A percentile compares a stretch with the other conserved stretches of the same genome.
Conservation (phyloP, 176 grass and related monocot genomes). For the Tillandsia fasciculata region DNA sequence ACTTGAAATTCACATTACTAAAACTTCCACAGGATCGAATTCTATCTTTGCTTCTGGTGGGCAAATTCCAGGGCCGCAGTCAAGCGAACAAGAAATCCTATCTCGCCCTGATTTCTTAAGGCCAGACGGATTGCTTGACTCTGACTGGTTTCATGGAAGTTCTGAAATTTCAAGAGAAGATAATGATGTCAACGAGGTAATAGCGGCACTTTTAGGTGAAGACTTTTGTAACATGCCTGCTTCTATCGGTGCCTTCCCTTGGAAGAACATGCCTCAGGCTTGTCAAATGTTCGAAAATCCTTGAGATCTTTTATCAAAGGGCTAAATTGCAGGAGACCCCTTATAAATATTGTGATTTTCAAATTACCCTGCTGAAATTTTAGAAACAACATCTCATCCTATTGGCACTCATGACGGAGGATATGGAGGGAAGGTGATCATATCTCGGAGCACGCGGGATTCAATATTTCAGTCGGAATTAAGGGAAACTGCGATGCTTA, state of each 20-base stretch:
- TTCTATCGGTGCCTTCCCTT: neutral
- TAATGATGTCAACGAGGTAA: neutral
- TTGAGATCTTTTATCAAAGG: neutral
- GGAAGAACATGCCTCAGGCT: constrained; percentile 31
- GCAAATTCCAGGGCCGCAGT: neutral
- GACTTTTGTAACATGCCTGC: neutral
- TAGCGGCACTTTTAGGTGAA: neutral
- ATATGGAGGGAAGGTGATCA: no score
- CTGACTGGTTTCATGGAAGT: neutral
- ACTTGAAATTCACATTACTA: neutral
- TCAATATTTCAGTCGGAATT: no score
- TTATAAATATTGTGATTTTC: no score
- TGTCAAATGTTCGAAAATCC: constrained; percentile 14
- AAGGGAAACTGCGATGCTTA: no score
- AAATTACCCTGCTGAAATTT: no score
- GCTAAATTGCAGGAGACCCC: no score
- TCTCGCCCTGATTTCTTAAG: neutral
- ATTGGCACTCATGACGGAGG: no score
- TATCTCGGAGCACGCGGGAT: no score
- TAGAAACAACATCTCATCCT: no score
- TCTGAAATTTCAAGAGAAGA: constrained; percentile 1
- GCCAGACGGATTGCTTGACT: constrained; percentile 15
- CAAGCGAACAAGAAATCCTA: neutral
- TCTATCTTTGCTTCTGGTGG: neutral
- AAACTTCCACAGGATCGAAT: constrained; percentile 23